Conservation (phyloP, 768 basidiomycete species). For the Auriculariales sp. region DNA sequence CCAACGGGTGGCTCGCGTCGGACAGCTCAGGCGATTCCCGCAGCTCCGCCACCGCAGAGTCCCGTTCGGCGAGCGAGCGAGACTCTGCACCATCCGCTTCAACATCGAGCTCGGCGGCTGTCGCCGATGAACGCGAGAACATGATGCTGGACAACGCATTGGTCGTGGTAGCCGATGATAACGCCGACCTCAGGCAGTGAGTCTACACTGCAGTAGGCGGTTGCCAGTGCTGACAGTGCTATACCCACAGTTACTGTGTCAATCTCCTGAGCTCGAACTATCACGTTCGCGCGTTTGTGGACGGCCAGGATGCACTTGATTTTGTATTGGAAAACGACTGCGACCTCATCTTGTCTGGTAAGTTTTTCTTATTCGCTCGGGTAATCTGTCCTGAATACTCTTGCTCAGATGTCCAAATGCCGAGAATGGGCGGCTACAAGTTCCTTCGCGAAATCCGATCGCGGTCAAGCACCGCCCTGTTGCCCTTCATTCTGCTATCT, state of each 20-base stretch:
- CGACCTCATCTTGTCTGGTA: not conserved
- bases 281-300: not conserved
- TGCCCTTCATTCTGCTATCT: not conserved
- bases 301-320: not conserved
- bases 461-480: not conserved
- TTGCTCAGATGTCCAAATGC: not conserved
- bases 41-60: not conserved
- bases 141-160: not conserved
- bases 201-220: not conserved
- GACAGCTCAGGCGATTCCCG: not conserved
- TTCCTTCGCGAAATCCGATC: not conserved
- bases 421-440: not conserved
- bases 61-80: not conserved
- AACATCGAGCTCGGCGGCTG: no score
- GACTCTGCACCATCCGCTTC: no score
- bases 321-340: not conserved
- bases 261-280: not conserved
- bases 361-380: not conserved
- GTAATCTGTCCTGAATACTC: no score
- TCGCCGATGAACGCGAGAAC: not conserved
- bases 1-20: not conserved
- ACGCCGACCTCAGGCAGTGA: not conserved
- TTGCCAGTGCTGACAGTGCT: not conserved
- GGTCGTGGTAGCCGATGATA: not conserved
- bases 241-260: not conserved